A percentile compares a stretch with the other conserved stretches of the same genome.
These are phyloP conservation scores for Peronospora destructor DNA, from an alignment of 352 stramenopile species.

Conservation along the genomic window DNA sequence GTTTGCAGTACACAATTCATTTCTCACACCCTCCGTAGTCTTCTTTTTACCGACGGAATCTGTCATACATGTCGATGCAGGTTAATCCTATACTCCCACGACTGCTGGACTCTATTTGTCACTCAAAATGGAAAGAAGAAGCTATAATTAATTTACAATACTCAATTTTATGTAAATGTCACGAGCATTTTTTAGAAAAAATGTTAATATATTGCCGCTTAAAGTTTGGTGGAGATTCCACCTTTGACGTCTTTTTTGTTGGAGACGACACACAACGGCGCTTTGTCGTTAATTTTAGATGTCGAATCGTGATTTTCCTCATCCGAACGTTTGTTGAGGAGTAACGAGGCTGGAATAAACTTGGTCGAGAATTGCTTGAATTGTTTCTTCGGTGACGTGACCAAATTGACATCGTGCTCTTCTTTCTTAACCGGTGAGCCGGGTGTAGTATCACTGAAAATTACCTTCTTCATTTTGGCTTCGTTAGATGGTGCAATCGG, in stretches of 20 bases:
- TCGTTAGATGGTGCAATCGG: slow-evolving; percentile 1
- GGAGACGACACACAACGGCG: slow-evolving; percentile 18
- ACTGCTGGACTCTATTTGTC: slow-evolving; percentile 47
- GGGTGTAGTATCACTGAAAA: not conserved
- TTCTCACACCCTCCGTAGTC: slow-evolving; percentile 2
- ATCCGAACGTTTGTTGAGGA: slow-evolving; percentile 36
- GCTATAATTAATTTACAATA: too few relatives aligned
- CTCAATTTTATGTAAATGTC: too few relatives aligned
- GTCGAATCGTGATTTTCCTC: slow-evolving; percentile 1
- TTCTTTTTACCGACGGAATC: slow-evolving; percentile 36
- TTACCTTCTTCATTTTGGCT: slow-evolving; percentile 7
- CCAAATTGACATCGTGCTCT: slow-evolving; percentile 3
- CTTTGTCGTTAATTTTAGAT: slow-evolving; percentile 11
- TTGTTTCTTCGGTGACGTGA: slow-evolving; percentile 11
- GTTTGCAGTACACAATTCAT: slow-evolving; percentile 21
- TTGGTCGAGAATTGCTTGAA: slow-evolving; percentile 19
- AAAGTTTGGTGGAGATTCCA: slow-evolving; percentile 18
- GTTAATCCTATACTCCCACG: slow-evolving; percentile 78
- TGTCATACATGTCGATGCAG: slow-evolving; percentile 61
- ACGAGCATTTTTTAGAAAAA: too few relatives aligned
- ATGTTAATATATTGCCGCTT: too few relatives aligned
- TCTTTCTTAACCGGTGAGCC: slow-evolving; percentile 11
- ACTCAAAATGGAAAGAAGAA: too few relatives aligned
- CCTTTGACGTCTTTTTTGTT: slow-evolving; percentile 11
- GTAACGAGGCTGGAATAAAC: slow-evolving; percentile 41